Conservation (phyloP, 176 grass and related monocot genomes). For the Thalia dealbata region DNA sequence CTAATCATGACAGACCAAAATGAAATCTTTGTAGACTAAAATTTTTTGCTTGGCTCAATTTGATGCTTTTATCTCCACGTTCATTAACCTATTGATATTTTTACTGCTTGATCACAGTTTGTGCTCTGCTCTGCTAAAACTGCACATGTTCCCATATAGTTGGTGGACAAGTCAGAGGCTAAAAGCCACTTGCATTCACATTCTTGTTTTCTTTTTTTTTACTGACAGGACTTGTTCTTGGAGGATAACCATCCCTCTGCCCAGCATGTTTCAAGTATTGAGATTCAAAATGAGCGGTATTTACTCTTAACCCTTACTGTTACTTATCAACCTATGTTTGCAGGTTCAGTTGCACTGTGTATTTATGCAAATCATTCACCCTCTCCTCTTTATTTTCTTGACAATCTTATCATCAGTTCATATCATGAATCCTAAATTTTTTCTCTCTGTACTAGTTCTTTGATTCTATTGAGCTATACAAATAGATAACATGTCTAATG, state of each 20-base stretch:
- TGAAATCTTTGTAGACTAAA: too few relatives aligned
- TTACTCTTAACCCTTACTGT: neutral
- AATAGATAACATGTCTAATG: neutral
- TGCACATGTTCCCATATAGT: neutral
- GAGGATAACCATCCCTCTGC: constrained; percentile 38
- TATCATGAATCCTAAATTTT: too few relatives aligned
- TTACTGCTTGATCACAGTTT: neutral
- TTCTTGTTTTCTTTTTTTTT: constrained; percentile 25
- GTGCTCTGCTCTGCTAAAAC: neutral
- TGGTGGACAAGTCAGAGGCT: neutral
- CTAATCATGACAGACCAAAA: too few relatives aligned
- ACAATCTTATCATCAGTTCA: too few relatives aligned
- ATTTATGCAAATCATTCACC: neutral
- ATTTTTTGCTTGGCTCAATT: too few relatives aligned
- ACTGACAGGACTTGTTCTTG: constrained; percentile 68
- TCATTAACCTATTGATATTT: too few relatives aligned
- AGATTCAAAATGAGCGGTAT: constrained; percentile 60
- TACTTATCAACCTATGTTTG: neutral
- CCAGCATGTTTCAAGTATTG: constrained; percentile 35
- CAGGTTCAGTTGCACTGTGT: neutral
- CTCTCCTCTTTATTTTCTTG: too few relatives aligned
- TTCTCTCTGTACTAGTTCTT: too few relatives aligned
- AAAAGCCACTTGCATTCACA: neutral
- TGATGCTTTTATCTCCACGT: too few relatives aligned
- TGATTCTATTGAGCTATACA: too few relatives aligned